Percentiles rank a stretch among this genome's conserved stretches.
Evolutionary conservation across 2,329 filamentous ascomycete species (phyloP).

Genomic region (Cercospora citrullina): DNA sequence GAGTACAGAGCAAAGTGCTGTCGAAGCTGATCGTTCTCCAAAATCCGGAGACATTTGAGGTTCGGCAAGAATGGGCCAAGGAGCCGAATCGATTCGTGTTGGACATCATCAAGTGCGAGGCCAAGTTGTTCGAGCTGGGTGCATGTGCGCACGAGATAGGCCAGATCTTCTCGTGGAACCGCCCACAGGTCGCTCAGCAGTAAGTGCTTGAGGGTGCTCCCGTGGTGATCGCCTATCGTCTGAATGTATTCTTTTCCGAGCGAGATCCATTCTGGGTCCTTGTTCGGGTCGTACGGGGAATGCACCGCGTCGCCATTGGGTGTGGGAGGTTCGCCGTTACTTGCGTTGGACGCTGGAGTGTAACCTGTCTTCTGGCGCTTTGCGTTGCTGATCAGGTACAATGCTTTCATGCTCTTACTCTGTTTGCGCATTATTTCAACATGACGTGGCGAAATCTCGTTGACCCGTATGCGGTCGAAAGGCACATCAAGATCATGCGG

Average conservation of each 20-base stretch:
- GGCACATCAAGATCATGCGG: constrained; percentile 20
- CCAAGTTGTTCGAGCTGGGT: constrained; percentile 61
- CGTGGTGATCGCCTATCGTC: constrained; percentile 53
- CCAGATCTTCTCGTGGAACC: constrained; percentile 51
- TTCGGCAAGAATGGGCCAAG: constrained; percentile 43
- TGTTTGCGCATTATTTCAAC: constrained; percentile 39
- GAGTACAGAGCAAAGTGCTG: constrained; percentile 21
- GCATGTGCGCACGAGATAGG: constrained; percentile 54
- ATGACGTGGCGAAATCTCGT: constrained; percentile 34
- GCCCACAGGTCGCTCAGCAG: constrained; percentile 59
- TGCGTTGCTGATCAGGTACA: constrained; percentile 49
- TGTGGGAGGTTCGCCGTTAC: constrained; percentile 27
- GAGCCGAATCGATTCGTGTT: constrained; percentile 44
- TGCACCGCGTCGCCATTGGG: constrained; percentile 15
- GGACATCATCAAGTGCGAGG: constrained; percentile 57
- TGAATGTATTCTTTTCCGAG: constrained; percentile 52
- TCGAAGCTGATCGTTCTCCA: constrained; percentile 34
- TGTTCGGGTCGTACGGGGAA: constrained; percentile 16
- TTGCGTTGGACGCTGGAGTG: constrained; percentile 18
- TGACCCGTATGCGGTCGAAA: constrained; percentile 27
- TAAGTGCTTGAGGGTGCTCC: constrained; percentile 55
- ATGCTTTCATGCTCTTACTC: constrained; percentile 33
- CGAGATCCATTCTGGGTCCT: constrained; percentile 34
- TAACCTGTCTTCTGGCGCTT: constrained; percentile 27
- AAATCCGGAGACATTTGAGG: constrained; percentile 44